Conservation (phyloP, 352 stramenopile genomes). For the Pythium aristosporum region DNA sequence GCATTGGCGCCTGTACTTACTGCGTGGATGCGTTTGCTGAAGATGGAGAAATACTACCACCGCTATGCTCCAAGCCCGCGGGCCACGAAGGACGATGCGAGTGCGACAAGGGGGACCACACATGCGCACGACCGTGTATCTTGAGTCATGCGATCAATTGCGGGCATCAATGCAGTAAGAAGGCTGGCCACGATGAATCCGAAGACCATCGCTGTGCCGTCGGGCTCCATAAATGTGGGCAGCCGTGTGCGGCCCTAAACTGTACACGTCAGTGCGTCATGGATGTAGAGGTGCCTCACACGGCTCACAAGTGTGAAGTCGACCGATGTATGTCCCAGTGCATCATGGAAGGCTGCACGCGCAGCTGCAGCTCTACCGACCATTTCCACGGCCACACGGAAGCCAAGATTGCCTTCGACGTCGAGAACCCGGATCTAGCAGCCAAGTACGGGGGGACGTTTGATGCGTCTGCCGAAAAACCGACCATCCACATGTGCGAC, state of each 20-base stretch:
- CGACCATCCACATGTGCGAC: constrained; percentile 61
- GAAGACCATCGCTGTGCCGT: constrained; percentile 58
- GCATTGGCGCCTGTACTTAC: constrained; percentile 46
- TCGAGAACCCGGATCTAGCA: constrained; percentile 35
- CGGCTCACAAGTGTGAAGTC: constrained; percentile 61
- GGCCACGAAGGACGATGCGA: constrained; percentile 72
- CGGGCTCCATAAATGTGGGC: constrained; percentile 50
- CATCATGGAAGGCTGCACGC: constrained; percentile 58
- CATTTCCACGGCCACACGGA: constrained; percentile 71
- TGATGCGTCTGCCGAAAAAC: constrained; percentile 31
- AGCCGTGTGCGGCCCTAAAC: constrained; percentile 40
- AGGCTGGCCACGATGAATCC: constrained; percentile 37
- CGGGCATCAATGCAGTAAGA: constrained; percentile 42
- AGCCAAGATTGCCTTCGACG: constrained; percentile 42
- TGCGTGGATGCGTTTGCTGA: constrained; percentile 34
- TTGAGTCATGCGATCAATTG: constrained; percentile 51
- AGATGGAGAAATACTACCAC: constrained; percentile 25
- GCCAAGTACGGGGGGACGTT: constrained; percentile 40
- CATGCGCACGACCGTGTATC: constrained; percentile 47
- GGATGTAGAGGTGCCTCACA: constrained; percentile 51
- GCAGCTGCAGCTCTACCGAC: constrained; percentile 45
- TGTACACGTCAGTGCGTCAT: constrained; percentile 51
- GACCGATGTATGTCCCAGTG: constrained; percentile 58
- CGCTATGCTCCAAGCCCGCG: constrained; percentile 47
- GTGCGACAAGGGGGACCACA: constrained; percentile 61